phyloP scores from a whole-genome alignment of 164 flowering plant species.

The Umbilicus rupestris region DNA sequence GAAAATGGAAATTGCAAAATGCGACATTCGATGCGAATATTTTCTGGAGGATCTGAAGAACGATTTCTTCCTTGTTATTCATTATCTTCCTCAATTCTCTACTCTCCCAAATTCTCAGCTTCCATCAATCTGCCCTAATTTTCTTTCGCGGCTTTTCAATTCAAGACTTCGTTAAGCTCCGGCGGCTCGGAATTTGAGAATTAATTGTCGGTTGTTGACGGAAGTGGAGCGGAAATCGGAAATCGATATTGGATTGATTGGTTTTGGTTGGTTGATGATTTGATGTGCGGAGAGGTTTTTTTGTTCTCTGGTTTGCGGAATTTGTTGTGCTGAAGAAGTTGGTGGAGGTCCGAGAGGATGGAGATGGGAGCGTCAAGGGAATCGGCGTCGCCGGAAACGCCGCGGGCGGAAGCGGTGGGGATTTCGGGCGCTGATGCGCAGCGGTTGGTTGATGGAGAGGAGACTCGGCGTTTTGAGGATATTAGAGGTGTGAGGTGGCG shows the following conservation, averaged over 20 bases:
- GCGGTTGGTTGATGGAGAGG: not conserved
- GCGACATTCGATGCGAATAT: not conserved
- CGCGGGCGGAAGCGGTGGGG: not conserved
- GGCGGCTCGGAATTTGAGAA: not conserved
- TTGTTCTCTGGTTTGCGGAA: not conserved
- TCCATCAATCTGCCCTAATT: not conserved
- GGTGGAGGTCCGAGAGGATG: not conserved
- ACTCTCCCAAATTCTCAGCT: not conserved
- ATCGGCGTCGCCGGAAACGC: not conserved
- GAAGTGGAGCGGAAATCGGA: too few species aligned
- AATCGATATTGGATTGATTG: too few species aligned
- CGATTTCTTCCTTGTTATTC: too few species aligned
- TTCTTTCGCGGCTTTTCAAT: not conserved
- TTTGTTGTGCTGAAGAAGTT: not conserved
- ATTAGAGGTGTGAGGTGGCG: constrained; percentile 90
- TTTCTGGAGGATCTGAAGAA: not conserved
- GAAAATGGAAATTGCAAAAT: not conserved
- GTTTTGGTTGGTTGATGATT: not conserved
- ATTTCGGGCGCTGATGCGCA: not conserved
- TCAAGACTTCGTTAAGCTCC: not conserved
- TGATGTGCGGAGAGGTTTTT: too few species aligned
- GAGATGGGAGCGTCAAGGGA: not conserved
- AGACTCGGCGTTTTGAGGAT: constrained; percentile 22
- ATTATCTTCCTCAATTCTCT: not conserved
- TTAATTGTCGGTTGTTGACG: too few species aligned